Evolutionary conservation across 306 rosid genomes (phyloP), one percentile per base, ranked within the genome.

Genomic region (Rosa lucieae): DNA sequence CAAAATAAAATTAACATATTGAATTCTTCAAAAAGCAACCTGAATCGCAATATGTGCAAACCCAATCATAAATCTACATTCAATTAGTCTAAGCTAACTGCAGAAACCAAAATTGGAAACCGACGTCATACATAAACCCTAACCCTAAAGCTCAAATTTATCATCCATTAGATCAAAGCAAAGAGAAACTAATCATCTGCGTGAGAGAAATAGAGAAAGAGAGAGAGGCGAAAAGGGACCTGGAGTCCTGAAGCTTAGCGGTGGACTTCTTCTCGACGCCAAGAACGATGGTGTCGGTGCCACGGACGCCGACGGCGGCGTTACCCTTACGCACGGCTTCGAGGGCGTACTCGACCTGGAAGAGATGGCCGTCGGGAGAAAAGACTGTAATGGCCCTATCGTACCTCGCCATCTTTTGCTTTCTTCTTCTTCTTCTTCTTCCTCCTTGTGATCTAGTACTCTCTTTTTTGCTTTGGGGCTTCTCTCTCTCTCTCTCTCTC

Each of bases 261-360:
- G 99, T 67, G 79, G 99, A 92, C 86, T 96, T 96, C 86, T 96
- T 96, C 85, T 96, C 99, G 46, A 96, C 99, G 59, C 99, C 98
- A 78, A 96, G 99, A 67, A 96, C 97, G 76, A 96, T 88, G 81
- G 93, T 96, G 58, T 96, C 99, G 76, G 94, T 83, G 78, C 99
- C 99, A 18, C 99, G 99, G 55, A 96, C 99, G 63, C 99, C 98
- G 65, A 96, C 99, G 87, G 99, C 98, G 79, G 99, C 99, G 93
- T 96, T 96, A 5, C 99, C 99, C 81, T 96, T 96, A 12, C 99
- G 97, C 48, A 96, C 99, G 35, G 98, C 99, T 82, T 96, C 99
- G 18, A 96, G 96, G 2, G 99, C 99, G 84, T 96, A 96, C 53
- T 96, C 98, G 47, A 96, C 99, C 76, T 96, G 99, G 76, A 96